Conservation (phyloP, 2,329 filamentous ascomycete species). For the Ilyonectria destructans region DNA sequence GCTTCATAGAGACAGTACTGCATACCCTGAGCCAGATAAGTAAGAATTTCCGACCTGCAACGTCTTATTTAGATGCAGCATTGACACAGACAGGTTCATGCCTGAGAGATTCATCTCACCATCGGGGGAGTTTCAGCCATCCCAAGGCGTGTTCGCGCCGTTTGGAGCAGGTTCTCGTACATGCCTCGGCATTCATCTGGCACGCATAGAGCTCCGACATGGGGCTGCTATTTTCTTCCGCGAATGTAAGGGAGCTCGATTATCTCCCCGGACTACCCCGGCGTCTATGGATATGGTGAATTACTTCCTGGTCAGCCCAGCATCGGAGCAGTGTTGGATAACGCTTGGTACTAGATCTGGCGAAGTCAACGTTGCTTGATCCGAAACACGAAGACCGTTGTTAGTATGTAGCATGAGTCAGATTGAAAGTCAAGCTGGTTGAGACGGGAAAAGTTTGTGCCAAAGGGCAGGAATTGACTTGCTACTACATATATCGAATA, state of each 20-base stretch:
- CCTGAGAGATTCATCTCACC: conserved; percentile 6
- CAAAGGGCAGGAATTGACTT: not conserved
- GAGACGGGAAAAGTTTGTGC: not conserved
- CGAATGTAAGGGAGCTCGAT: not conserved
- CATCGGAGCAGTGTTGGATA: conserved; percentile 5
- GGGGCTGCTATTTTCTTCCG: conserved; percentile 5
- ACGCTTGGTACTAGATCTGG: not conserved
- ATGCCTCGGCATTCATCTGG: conserved; percentile 17
- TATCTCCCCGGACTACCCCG: not conserved
- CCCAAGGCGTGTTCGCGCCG: not conserved
- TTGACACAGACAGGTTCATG: not conserved
- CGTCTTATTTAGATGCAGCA: not conserved
- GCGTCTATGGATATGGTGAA: conserved; percentile 3
- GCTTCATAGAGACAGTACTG: conserved; percentile 55
- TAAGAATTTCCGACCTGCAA: not conserved
- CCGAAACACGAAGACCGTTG: not conserved
- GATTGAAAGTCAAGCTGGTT: not conserved
- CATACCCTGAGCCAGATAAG: conserved; percentile 1
- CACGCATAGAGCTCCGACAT: conserved; percentile 12
- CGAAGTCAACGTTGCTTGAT: not conserved
- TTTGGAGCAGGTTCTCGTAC: conserved; percentile 8
- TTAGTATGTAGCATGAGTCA: not conserved
- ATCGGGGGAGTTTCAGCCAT: not conserved
- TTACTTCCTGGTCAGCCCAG: not conserved
- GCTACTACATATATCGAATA: not conserved